These are phyloP conservation scores for Secale cereale DNA, from an alignment of 176 grass and related monocot genomes.

Conservation along the genomic window DNA sequence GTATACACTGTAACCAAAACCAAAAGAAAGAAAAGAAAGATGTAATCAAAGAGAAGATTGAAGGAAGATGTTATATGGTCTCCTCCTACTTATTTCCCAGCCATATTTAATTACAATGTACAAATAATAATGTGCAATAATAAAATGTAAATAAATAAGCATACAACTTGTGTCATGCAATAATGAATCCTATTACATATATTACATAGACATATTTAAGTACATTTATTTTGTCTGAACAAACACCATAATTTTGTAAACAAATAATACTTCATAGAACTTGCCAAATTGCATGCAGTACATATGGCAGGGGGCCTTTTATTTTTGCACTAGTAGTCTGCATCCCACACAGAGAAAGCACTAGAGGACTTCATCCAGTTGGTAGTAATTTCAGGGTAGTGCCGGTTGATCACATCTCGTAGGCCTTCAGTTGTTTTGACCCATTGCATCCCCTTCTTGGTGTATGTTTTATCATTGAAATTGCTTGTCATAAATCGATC, in stretches of 20 bases:
- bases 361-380: slow-evolving; percentile 63
- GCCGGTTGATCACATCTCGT: slow-evolving; percentile 50
- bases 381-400: slow-evolving; percentile 36
- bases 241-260: slow-evolving; percentile 16
- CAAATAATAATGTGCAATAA: background rate
- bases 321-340: slow-evolving; percentile 29
- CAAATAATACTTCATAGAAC: slow-evolving; percentile 18
- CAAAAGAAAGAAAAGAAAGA: slow-evolving; percentile 3
- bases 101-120: slow-evolving; percentile 1
- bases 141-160: slow-evolving; percentile 9
- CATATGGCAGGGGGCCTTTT: background rate
- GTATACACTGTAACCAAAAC: background rate
- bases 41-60: background rate
- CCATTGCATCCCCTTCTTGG: slow-evolving; percentile 57
- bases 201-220: slow-evolving; percentile 1
- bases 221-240: slow-evolving; percentile 2
- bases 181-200: slow-evolving; percentile 5
- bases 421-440: slow-evolving; percentile 53
- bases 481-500: slow-evolving; percentile 61
- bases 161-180: slow-evolving; percentile 9
- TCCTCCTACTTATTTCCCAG: background rate
- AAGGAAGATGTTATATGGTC: background rate
- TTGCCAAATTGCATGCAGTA: slow-evolving; percentile 16
- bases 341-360: slow-evolving; percentile 51
- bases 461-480: slow-evolving; percentile 64